Conservation (phyloP, 805 yeast genomes). For the Candida maltosa region DNA sequence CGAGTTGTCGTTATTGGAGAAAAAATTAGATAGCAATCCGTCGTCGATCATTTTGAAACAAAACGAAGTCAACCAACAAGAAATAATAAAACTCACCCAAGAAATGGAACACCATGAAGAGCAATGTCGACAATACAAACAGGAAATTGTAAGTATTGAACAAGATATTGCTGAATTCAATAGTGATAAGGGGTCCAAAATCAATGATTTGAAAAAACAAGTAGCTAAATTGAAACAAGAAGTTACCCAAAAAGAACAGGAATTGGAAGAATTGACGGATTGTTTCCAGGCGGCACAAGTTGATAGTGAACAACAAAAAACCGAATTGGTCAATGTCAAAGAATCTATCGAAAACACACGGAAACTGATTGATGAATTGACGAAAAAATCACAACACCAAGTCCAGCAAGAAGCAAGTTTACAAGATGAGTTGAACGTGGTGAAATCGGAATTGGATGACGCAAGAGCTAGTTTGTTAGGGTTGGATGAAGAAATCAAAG, state of each 20-base stretch:
- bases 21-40: constrained; percentile 53
- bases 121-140: constrained; percentile 25
- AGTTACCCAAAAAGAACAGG: constrained; percentile 38
- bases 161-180: constrained; percentile 81
- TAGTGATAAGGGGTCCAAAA: constrained; percentile 74
- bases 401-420: constrained; percentile 14
- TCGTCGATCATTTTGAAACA: constrained; percentile 54
- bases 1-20: constrained; percentile 53
- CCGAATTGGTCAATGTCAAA: constrained; percentile 49
- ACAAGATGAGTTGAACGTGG: constrained; percentile 12
- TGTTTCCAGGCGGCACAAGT: constrained; percentile 61
- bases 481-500: constrained; percentile 72
- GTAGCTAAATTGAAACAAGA: constrained; percentile 30
- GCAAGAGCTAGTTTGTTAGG: constrained; percentile 63
- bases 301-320: constrained; percentile 63
- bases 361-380: constrained; percentile 26
- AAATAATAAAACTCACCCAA: constrained; percentile 40
- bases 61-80: constrained; percentile 42
- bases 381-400: constrained; percentile 6
- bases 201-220: constrained; percentile 60
- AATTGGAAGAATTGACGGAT: constrained; percentile 46
- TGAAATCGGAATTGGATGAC: constrained; percentile 38
- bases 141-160: constrained; percentile 54
- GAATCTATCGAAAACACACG: constrained; percentile 40
- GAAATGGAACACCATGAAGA: constrained; percentile 34